Evolutionary conservation across 352 stramenopile genomes (phyloP), one percentile per base, ranked within the genome.

Genomic region (Globisporangium carolinianum): DNA sequence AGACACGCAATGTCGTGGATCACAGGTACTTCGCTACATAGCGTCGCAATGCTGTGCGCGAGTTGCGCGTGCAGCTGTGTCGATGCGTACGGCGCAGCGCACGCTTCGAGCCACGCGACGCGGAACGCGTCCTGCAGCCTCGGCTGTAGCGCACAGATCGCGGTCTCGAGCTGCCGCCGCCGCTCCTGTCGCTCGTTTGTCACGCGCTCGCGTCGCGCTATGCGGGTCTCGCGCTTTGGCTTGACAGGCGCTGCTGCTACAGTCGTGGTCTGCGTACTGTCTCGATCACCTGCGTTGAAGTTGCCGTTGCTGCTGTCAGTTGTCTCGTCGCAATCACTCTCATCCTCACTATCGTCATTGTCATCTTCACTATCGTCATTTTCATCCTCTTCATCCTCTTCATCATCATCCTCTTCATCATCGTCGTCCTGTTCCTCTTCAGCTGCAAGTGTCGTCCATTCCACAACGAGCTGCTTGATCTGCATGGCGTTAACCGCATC

Each of bases 11-110:
- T 86, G 7, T 72, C 70, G 14, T 63, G 69, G 15, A 83, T 63
- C 18, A 83, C 60, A 1, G 76, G 73, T 2, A 69, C 61, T 63
- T 86, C 76, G 15, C 71, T 72, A 38, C 58, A 73, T 39, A 82
- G 53, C 10, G 51, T 57, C 15, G 55, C 60, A 12, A 86, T 61
- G 12, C 60, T 56, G 43, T 71, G 58, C 5, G 65, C 35, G 11
- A 83, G 43, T 14, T 61, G 61, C 14, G 60, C 52, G 15, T 63
- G 51, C 3, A 86, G 61, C 43, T 63, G 46, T 1, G 35, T 50
- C 15, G 53, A 62, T 36, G 47, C 65, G 55, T 86, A 81, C 11
- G 76, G 73, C 10, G 72, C 61, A 0, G 61, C 68, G 14, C 57
- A 69, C 24, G 71, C 61, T 37, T 66, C 53, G 38, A 72, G 65